These are phyloP conservation scores for Paxillus rubicundulus DNA, from an alignment of 768 basidiomycete genomes.

Conservation along the genomic window DNA sequence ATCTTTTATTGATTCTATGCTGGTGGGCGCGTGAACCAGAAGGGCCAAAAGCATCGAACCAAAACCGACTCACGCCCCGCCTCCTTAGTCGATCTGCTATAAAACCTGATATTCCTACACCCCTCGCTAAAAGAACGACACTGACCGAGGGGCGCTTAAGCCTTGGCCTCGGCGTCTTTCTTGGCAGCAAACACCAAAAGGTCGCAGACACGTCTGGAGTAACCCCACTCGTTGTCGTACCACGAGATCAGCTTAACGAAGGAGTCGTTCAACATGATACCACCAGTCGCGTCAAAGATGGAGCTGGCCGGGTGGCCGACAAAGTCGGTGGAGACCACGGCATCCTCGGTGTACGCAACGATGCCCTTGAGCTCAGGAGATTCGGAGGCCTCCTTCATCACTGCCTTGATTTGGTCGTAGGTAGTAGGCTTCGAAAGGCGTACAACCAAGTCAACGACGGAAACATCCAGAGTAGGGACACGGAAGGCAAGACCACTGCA, in stretches of 20 bases:
- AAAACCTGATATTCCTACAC: constrained; percentile 13
- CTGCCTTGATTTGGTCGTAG: constrained; percentile 90
- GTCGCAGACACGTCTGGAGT: constrained; percentile 91
- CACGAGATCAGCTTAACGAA: constrained; percentile 97
- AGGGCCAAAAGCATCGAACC: not conserved
- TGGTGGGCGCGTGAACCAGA: not conserved
- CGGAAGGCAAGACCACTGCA: constrained; percentile 91
- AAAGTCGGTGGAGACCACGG: constrained; percentile 93
- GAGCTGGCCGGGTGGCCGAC: constrained; percentile 74
- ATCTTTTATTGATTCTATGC: constrained; percentile 4
- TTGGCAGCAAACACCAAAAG: constrained; percentile 78
- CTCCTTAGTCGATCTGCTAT: not conserved
- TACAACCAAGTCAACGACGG: constrained; percentile 95
- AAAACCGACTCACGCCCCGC: not conserved
- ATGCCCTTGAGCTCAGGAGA: constrained; percentile 64
- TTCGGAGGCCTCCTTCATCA: constrained; percentile 75
- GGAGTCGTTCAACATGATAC: constrained; percentile 86
- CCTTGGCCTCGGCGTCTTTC: constrained; percentile 49
- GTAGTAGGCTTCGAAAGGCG: constrained; percentile 81
- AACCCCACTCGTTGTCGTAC: constrained; percentile 96
- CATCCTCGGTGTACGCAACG: constrained; percentile 89
- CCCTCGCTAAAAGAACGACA: not conserved
- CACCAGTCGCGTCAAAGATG: constrained; percentile 92
- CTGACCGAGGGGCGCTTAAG: constrained; percentile 5
- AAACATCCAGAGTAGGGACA: constrained; percentile 94